A percentile compares a stretch with the other conserved stretches of the same genome.
phyloP scores from a whole-genome alignment of 352 stramenopile species.

The Chrysophaeum taylorii region DNA sequence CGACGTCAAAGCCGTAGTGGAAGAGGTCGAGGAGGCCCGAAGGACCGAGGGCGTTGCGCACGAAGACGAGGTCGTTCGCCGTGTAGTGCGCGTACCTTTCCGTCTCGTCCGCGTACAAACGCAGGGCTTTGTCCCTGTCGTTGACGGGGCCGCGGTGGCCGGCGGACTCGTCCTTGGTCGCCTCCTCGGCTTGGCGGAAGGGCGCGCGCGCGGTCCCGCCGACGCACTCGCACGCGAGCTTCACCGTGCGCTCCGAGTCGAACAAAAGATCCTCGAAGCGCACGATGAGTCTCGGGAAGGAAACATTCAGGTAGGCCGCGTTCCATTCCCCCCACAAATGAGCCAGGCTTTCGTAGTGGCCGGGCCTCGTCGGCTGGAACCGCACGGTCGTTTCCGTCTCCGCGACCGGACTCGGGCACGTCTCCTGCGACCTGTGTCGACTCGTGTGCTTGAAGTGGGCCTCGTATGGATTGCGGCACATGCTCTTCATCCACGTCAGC shows the following conservation, averaged over 20 bases:
- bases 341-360: neutral
- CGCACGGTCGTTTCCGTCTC: neutral
- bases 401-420: neutral
- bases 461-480: conserved; percentile 15
- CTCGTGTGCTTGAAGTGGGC: neutral
- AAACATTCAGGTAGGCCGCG: neutral
- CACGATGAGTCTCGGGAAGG: neutral
- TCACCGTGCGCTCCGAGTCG: neutral
- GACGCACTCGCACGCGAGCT: neutral
- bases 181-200: neutral
- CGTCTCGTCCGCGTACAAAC: neutral
- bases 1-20: neutral
- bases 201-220: neutral
- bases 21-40: neutral
- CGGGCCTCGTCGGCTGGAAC: neutral
- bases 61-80: neutral
- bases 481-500: conserved; percentile 10
- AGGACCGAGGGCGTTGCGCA: neutral
- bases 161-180: neutral
- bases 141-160: conserved; percentile 7
- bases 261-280: conserved; percentile 12
- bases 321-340: conserved; percentile 1
- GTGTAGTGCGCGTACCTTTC: neutral
- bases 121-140: neutral
- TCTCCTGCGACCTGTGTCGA: neutral